Conservation (phyloP, 257 asterid species). For the Oldenlandia corymbosa region DNA sequence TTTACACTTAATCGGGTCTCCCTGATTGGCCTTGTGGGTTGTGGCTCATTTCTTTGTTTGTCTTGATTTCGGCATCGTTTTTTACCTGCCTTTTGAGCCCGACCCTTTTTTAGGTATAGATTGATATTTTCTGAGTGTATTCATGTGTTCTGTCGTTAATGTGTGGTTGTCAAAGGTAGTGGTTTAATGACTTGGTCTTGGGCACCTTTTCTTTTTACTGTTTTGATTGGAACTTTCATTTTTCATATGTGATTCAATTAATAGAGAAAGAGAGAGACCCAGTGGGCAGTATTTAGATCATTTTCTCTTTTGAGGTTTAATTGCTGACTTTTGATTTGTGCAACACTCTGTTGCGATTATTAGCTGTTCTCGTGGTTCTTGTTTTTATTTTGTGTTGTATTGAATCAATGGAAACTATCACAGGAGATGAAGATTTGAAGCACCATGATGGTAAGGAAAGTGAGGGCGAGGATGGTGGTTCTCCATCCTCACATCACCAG, state of each 20-base stretch:
- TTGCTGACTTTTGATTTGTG: constrained; percentile 7
- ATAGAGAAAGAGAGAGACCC: not conserved
- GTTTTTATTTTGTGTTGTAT: constrained; percentile 20
- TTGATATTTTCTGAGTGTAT: constrained; percentile 14
- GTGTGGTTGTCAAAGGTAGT: constrained; percentile 9
- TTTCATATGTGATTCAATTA: not conserved
- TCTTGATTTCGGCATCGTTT: constrained; percentile 14
- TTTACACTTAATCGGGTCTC: constrained; percentile 30
- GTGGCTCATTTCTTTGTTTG: constrained; percentile 20
- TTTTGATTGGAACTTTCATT: not conserved
- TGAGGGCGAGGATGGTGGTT: constrained; percentile 31
- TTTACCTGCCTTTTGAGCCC: constrained; percentile 3
- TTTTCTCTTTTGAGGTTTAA: constrained; percentile 1
- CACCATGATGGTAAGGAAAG: constrained; percentile 32
- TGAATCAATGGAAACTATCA: constrained; percentile 29
- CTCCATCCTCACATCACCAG: constrained; percentile 30
- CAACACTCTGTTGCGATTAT: constrained; percentile 4
- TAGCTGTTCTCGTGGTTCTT: not conserved
- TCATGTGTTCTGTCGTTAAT: not conserved
- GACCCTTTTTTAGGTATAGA: constrained; percentile 2
- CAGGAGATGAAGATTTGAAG: constrained; percentile 47
- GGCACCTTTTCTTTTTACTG: constrained; percentile 3
- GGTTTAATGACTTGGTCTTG: not conserved
- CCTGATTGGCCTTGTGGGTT: constrained; percentile 35
- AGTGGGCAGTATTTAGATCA: not conserved